Evolutionary conservation across 441 rosid species (phyloP), one percentile per base, ranked within the genome.

Genomic region (Capsella rubella): DNA sequence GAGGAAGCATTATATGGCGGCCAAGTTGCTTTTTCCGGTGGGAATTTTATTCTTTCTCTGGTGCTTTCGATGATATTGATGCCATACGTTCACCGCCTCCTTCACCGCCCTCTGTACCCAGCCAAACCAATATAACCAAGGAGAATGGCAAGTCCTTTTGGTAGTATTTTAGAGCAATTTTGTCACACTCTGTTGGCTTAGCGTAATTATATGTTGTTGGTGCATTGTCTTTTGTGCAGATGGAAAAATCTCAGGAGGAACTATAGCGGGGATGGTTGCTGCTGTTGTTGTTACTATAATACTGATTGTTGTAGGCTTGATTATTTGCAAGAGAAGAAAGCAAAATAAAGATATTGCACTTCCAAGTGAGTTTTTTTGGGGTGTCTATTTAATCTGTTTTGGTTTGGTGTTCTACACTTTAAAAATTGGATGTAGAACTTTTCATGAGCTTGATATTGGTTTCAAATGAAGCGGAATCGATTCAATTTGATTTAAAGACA

Each of bases 401-500:
- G 2, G 25, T 21, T 34, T 34, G 8, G 7, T 35, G 39, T 37
- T 21, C 2, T 0, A 21, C 2, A 21, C 25, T 27, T n/a, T n/a
- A n/a, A n/a, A n/a, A n/a, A 35, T 7, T 35, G 8, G 39, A 35
- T 1, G 10, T 35, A 10, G 35, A 37, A 34, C 21, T 14, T 66
- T 27, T 37, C 4, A 52, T 16, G 35, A 52, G 21, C 50, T n/a
- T 51, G 35, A 21, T 14, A 14, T 37, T 66, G 60, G 9, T 35
- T 18, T 52, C 11, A 10, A 39, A 67, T 53, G 52, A 1, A 67
- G 72, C 62, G 28, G 79, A 62, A 62, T 75, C 79, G 13, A 54
- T 75, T 58, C 89, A 84, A 69, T 80, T 71, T 54, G 83, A 84
- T 74, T 65, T 85, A 2, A 77, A 50, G 54, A 66, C 79, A 0